phyloP scores from a whole-genome alignment of 192 early-diverging fungal genomes.

The Bifiguratus adelaidae region DNA sequence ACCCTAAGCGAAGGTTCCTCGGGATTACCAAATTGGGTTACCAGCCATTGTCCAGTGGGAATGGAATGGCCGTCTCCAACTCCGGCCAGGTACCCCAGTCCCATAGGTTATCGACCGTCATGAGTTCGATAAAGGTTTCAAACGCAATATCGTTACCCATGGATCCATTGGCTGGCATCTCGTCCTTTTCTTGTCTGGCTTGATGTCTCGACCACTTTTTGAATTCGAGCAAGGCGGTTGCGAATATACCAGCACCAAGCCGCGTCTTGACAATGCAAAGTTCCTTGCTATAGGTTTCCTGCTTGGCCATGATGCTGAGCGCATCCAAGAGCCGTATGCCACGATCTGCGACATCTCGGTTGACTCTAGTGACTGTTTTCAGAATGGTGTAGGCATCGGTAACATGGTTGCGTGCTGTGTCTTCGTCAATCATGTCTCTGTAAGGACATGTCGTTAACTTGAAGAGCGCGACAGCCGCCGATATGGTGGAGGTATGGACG shows the following conservation, averaged over 20 bases:
- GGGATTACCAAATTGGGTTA: not conserved
- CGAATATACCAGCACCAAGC: slow-evolving; percentile 7
- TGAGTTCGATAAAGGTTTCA: slow-evolving; percentile 1
- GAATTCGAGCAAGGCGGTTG: slow-evolving; percentile 3
- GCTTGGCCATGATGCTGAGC: not conserved
- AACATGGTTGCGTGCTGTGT: slow-evolving; percentile 4
- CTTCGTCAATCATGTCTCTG: slow-evolving; percentile 2
- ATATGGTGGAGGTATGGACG: not conserved
- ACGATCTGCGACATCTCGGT: not conserved
- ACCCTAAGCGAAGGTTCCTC: not conserved
- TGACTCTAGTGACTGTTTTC: not conserved
- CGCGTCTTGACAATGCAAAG: slow-evolving; percentile 3
- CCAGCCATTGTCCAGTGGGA: not conserved
- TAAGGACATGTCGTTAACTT: slow-evolving; percentile 1
- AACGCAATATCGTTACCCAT: no score
- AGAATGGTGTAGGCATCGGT: slow-evolving; percentile 3
- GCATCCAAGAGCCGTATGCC: not conserved
- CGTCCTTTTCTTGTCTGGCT: no score
- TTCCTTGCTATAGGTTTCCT: not conserved
- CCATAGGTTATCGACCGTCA: slow-evolving; percentile 5
- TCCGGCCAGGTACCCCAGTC: slow-evolving; percentile 1
- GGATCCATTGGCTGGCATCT: no score
- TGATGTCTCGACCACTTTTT: no score
- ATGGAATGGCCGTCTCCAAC: not conserved
- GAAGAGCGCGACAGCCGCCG: slow-evolving; percentile 3